Evolutionary conservation across 371 early-diverging fungal species (phyloP).

Genomic region (Gilbertella persicaria): DNA sequence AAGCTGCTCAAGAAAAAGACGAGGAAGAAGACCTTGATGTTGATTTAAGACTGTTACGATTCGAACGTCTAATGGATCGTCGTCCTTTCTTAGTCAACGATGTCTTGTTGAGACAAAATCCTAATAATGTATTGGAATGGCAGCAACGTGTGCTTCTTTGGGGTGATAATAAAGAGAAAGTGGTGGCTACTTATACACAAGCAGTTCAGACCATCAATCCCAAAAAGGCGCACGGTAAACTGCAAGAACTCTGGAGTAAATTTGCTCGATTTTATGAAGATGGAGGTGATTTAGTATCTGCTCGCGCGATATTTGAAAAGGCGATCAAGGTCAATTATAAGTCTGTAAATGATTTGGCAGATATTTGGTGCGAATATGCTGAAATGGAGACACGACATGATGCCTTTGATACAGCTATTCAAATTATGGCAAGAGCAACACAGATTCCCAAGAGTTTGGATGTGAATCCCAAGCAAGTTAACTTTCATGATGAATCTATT

Average conservation of each 20-base stretch:
- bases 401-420: conserved; percentile 66
- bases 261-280: conserved; percentile 87
- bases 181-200: conserved; percentile 75
- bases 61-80: conserved; percentile 90
- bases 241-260: conserved; percentile 81
- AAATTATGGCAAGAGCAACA: conserved; percentile 81
- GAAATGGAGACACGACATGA: conserved; percentile 88
- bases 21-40: conserved; percentile 70
- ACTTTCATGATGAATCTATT: conserved; percentile 66
- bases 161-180: conserved; percentile 61
- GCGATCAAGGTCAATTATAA: conserved; percentile 82
- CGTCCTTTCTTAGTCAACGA: conserved; percentile 95
- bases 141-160: conserved; percentile 78
- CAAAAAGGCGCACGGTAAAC: conserved; percentile 77
- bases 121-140: conserved; percentile 93
- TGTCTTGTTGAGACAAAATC: conserved; percentile 90
- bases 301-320: conserved; percentile 83
- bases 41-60: conserved; percentile 81
- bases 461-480: conserved; percentile 46
- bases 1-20: conserved; percentile 52
- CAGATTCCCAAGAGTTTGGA: conserved; percentile 50
- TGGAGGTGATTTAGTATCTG: conserved; percentile 59
- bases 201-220: conserved; percentile 82
- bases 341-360: conserved; percentile 83
- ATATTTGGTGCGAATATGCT: conserved; percentile 92